Conservation (phyloP, 1,284 basidiomycete species). For the Meripilus lineatus region DNA sequence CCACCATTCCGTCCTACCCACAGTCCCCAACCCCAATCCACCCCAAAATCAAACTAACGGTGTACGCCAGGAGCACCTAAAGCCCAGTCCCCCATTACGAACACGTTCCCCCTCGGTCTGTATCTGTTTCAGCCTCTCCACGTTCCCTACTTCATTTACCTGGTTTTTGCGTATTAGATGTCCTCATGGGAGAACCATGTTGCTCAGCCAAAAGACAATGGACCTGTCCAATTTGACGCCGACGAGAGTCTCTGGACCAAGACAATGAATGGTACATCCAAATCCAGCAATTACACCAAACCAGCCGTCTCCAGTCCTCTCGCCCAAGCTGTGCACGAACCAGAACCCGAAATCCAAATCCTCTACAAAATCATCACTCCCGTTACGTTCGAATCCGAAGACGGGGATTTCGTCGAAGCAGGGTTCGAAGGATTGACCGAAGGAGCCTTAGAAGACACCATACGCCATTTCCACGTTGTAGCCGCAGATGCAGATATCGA, state of each 20-base stretch:
- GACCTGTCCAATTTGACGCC: not conserved
- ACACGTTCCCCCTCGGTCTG: too few relatives aligned
- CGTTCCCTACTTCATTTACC: too few relatives aligned
- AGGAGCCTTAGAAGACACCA: slow-evolving; percentile 9
- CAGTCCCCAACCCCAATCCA: not conserved
- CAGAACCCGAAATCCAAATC: not conserved
- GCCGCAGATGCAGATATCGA: slow-evolving; percentile 20
- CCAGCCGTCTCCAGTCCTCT: slow-evolving; percentile 5
- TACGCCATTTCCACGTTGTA: slow-evolving; percentile 18
- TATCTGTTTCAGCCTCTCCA: too few relatives aligned
- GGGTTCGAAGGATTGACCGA: slow-evolving; percentile 9
- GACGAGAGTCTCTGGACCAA: slow-evolving; percentile 2
- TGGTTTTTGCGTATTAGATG: too few relatives aligned
- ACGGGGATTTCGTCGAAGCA: slow-evolving; percentile 6
- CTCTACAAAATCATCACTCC: slow-evolving; percentile 7
- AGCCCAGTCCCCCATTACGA: too few relatives aligned
- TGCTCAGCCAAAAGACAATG: not conserved
- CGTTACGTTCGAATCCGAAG: slow-evolving; percentile 12
- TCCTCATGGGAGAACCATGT: too few relatives aligned
- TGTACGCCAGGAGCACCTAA: too few relatives aligned
- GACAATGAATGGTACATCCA: not conserved
- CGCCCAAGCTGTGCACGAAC: not conserved
- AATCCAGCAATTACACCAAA: not conserved
- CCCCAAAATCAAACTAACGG: not conserved
- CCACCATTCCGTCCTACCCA: not conserved